A percentile compares a stretch with the other conserved stretches of the same genome.
Evolutionary conservation across 345 rosid species (phyloP).

Genomic region (Eucalyptus lansdowneana): DNA sequence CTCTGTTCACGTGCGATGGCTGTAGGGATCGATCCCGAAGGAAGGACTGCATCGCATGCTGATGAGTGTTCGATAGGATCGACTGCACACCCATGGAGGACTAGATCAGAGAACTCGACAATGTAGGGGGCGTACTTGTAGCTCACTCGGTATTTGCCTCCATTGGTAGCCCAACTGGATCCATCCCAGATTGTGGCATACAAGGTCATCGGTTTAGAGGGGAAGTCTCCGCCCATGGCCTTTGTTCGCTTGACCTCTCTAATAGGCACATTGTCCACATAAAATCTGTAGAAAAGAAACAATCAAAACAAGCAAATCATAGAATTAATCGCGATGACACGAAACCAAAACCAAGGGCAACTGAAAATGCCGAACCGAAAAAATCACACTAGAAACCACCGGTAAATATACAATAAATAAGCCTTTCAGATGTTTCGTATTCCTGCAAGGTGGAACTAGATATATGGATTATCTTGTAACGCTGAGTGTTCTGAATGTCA

Average conservation of each 20-base stretch:
- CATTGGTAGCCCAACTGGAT: constrained; percentile 92
- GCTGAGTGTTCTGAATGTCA: not conserved
- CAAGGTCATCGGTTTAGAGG: constrained; percentile 92
- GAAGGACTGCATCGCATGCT: constrained; percentile 33
- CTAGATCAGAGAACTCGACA: constrained; percentile 45
- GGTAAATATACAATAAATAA: not conserved
- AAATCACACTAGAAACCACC: not conserved
- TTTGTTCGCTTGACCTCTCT: constrained; percentile 65
- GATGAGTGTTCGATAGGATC: constrained; percentile 58
- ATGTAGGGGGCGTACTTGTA: constrained; percentile 88
- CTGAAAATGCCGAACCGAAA: not conserved
- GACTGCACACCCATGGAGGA: constrained; percentile 83
- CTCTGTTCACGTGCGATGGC: constrained; percentile 27
- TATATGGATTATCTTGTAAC: not conserved
- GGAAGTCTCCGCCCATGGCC: constrained; percentile 79
- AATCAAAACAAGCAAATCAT: not conserved
- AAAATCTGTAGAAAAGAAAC: constrained; percentile 37
- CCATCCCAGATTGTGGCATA: constrained; percentile 99
- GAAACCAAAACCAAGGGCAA: not conserved
- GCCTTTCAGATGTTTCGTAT: not conserved
- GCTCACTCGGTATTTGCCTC: constrained; percentile 88
- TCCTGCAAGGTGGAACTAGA: not conserved
- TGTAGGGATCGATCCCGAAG: constrained; percentile 1
- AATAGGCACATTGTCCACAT: constrained; percentile 63
- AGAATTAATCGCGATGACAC: not conserved